Base-by-base conservation (phyloP, 1,284 basidiomycete genomes). In the Ganoderma sinense region DNA sequence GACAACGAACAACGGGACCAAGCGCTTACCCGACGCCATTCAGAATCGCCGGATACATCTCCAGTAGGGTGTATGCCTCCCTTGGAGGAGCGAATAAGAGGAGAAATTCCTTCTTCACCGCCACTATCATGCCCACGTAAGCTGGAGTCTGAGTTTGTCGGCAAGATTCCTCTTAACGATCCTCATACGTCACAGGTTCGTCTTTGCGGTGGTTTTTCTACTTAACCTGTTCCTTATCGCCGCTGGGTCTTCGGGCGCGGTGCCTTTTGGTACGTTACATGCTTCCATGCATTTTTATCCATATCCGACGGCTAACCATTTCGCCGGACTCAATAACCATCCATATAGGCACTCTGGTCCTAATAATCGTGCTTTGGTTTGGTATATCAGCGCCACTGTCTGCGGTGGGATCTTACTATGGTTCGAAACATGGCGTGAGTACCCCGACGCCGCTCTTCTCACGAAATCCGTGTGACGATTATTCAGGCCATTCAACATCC, bases 301-400 rank as follows among this genome's bases (percentile, higher is more conserved):
- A 43, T n/a, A 31, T 39, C 56, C 8, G 43, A 36, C 16, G 4
- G 62, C 51, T 48, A 23, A 43, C 33, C 39, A 55, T 61, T 39
- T 60, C 53, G 4, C n/a, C 48, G 41, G 33, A 48, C 33, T 39
- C n/a, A 53, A 40, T 56, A 36, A 53, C 64, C 67, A 3, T 62
- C 64, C 29, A 18, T 29, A 16, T 63, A 93, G 92, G 93, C 51
- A 97, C 97, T 0, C 93, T 99, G 86, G 83, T 97, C 55, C 87
- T 96, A 26, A 94, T 99, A 71, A 89, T 97, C 23, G 79, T 95
- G 11, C 83, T 99, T n/a, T 99, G 97, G 97, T 98, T 97, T 81
- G 91, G 96, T 61, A 96, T 99, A 71, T 97, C 96, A 41, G 93
- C 95, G 0, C 97, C 97, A 0, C 85, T 94, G 62, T 93, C 92